A percentile compares a stretch with the other conserved stretches of the same genome.
These are phyloP conservation scores for Pleurotus tuoliensis DNA, from an alignment of 768 basidiomycete genomes.

Conservation along the genomic window DNA sequence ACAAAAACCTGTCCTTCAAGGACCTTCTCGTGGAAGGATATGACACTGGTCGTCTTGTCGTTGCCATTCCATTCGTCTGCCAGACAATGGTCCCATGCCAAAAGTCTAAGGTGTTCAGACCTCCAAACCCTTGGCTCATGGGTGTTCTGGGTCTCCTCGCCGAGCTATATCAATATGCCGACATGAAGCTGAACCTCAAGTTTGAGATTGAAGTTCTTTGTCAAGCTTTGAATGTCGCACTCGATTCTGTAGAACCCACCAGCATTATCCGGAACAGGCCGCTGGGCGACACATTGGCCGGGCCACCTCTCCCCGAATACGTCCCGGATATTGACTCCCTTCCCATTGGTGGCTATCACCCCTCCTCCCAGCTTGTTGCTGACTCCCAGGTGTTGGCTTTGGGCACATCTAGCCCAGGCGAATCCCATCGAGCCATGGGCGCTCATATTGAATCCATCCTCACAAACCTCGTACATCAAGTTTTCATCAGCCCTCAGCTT, in stretches of 20 bases:
- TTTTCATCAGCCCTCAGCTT: constrained; percentile 76
- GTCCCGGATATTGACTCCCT: constrained; percentile 76
- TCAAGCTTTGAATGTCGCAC: constrained; percentile 84
- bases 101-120: constrained; percentile 88
- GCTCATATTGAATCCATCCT: constrained; percentile 83
- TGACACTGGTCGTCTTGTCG: constrained; percentile 84
- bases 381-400: constrained; percentile 65
- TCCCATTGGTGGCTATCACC: constrained; percentile 70
- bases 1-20: constrained; percentile 94
- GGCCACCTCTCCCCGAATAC: constrained; percentile 72
- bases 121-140: constrained; percentile 99
- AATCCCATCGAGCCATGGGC: constrained; percentile 64
- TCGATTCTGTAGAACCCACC: constrained; percentile 81
- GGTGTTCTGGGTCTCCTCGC: constrained; percentile 87
- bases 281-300: constrained; percentile 49
- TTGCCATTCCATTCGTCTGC: constrained; percentile 97
- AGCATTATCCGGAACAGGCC: constrained; percentile 79
- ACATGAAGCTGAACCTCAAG: constrained; percentile 93
- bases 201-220: constrained; percentile 98
- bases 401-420: constrained; percentile 55
- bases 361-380: constrained; percentile 32
- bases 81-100: constrained; percentile 90
- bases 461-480: constrained; percentile 60
- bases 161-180: constrained; percentile 96
- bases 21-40: constrained; percentile 96